A percentile compares a stretch with the other conserved stretches of the same genome.
Evolutionary conservation across 352 stramenopile genomes (phyloP).

Genomic region (Pythium guiyangense): DNA sequence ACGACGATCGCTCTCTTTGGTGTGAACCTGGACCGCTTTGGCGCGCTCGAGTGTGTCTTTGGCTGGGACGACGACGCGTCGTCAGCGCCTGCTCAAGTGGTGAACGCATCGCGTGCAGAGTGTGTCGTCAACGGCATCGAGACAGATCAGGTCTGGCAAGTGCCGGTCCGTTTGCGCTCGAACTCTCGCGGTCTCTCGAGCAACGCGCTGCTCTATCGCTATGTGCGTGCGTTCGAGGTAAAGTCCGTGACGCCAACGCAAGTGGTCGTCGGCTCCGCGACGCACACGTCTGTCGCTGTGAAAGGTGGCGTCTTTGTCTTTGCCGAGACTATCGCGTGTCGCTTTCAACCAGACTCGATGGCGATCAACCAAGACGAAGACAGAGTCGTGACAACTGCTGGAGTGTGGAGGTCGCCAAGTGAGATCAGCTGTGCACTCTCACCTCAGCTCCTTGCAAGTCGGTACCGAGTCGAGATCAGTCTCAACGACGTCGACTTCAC

Average conservation of each 20-base stretch:
- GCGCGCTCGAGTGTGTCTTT: constrained; percentile 26
- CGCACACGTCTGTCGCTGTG: constrained; percentile 12
- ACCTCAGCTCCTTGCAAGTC: background rate
- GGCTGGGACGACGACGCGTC: constrained; percentile 24
- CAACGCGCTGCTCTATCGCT: constrained; percentile 38
- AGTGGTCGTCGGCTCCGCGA: constrained; percentile 8
- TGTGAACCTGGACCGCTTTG: constrained; percentile 9
- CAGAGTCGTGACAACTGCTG: constrained; percentile 3
- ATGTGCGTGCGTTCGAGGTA: constrained; percentile 18
- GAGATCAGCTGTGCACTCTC: constrained; percentile 22
- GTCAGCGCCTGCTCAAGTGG: constrained; percentile 4
- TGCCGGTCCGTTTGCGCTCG: constrained; percentile 26
- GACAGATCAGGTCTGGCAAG: constrained; percentile 13
- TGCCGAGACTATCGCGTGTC: constrained; percentile 13
- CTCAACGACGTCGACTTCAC: constrained; percentile 21
- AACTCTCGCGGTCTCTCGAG: constrained; percentile 16
- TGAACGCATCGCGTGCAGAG: constrained; percentile 23
- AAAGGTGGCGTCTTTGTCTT: constrained; percentile 24
- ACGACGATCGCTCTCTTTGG: constrained; percentile 21
- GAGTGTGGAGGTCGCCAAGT: constrained; percentile 24
- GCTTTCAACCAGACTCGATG: constrained; percentile 7
- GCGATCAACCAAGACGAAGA: background rate
- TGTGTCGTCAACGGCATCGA: constrained; percentile 27
- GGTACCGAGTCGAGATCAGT: constrained; percentile 22
- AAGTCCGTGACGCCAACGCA: constrained; percentile 18